Evolutionary conservation across 2,329 filamentous ascomycete species (phyloP), one percentile per base, ranked within the genome.

Genomic region (Cadophora gregata): DNA sequence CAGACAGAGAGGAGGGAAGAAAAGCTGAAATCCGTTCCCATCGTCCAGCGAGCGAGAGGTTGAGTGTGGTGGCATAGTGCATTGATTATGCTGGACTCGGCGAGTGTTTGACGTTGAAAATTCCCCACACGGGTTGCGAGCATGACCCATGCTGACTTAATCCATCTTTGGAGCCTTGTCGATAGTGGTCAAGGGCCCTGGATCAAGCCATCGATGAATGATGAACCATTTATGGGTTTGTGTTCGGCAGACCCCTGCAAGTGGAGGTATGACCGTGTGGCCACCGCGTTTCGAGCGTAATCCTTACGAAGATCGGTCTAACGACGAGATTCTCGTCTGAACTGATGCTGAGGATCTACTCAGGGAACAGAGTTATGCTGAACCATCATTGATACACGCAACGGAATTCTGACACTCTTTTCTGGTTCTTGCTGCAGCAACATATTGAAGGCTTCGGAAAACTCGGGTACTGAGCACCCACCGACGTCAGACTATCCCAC

Each of bases 21-120:
- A 59, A 64, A 65, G 51, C 62, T 64, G 67, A 68, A 64, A 66
- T 61, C 65, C 59, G 60, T 59, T 62, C 59, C 58, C 64, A 67
- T 63, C 62, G 53, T 70, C 53, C 58, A 60, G 53, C 65, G 63
- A 68, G 62, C 65, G 61, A 67, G 62, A 63, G 62, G 48, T 62
- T 62, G 60, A 65, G 62, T 66, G 69, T 66, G 68, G 62, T 70
- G 72, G 72, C 72, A 73, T 74, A 75, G 71, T 73, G 75, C 75
- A 76, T 76, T 73, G 69, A 76, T 71, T 70, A 72, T 72, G 71
- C 67, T 67, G 66, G 68, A 72, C 70, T 75, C 70, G 74, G 68
- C 74, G 65, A 73, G 73, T 75, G 75, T 76, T 77, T 77, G 74
- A 76, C 65, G 74, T 76, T 76, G 65, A 73, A n/a, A 65, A 72